Evolutionary conservation across 2,329 filamentous ascomycete genomes (phyloP).

Genomic region (Colletotrichum agaves): DNA sequence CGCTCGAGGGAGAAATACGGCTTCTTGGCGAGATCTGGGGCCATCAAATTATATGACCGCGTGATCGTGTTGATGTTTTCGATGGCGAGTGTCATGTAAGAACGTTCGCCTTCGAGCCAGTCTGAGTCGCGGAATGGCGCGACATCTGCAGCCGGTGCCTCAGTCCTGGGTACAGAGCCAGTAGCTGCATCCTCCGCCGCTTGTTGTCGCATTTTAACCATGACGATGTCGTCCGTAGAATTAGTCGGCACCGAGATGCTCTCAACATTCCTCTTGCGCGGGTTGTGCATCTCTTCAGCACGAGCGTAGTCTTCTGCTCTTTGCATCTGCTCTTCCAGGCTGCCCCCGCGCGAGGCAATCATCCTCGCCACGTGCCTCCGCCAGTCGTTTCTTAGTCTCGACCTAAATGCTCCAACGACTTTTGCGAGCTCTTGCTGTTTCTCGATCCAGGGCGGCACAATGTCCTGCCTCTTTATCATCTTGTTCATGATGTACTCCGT

Average conservation of each 20-base stretch:
- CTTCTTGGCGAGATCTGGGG: slow-evolving; percentile 90
- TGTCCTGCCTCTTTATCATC: slow-evolving; percentile 95
- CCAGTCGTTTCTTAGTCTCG: slow-evolving; percentile 84
- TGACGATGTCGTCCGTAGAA: slow-evolving; percentile 59
- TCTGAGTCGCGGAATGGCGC: slow-evolving; percentile 80
- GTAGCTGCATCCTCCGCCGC: background rate
- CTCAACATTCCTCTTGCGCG: slow-evolving; percentile 58
- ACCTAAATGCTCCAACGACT: slow-evolving; percentile 76
- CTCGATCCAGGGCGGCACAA: slow-evolving; percentile 98
- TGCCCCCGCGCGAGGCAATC: slow-evolving; percentile 82
- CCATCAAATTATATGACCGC: slow-evolving; percentile 94
- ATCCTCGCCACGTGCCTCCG: slow-evolving; percentile 81
- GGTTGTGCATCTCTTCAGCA: slow-evolving; percentile 76
- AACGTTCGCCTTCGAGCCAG: slow-evolving; percentile 78
- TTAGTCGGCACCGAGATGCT: slow-evolving; percentile 59
- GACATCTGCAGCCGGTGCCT: slow-evolving; percentile 48
- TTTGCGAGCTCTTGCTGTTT: slow-evolving; percentile 91
- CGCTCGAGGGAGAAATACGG: slow-evolving; percentile 88
- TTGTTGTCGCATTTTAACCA: slow-evolving; percentile 55
- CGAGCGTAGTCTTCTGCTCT: slow-evolving; percentile 78
- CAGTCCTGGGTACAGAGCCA: slow-evolving; percentile 10
- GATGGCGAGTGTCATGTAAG: slow-evolving; percentile 82
- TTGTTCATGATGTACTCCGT: slow-evolving; percentile 99
- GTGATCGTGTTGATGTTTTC: slow-evolving; percentile 82
- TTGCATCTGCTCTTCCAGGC: slow-evolving; percentile 76